Evolutionary conservation across 768 basidiomycete genomes (phyloP).

Genomic region (Suillus tomentosus): DNA sequence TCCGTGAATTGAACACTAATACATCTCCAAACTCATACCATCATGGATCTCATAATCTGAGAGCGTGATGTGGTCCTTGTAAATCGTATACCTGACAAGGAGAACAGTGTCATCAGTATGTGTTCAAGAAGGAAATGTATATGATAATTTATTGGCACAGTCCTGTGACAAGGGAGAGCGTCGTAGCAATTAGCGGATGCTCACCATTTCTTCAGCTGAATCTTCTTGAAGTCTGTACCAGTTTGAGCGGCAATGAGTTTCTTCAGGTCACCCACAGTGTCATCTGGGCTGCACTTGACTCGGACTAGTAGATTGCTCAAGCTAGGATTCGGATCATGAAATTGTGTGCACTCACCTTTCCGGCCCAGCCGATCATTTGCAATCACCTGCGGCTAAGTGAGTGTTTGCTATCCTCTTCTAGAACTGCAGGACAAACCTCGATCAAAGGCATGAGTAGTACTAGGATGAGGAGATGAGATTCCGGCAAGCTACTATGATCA

Average conservation of each 20-base stretch:
- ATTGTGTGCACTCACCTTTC: slow-evolving; percentile 63
- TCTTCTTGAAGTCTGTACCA: slow-evolving; percentile 84
- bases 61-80: slow-evolving; percentile 95
- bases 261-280: slow-evolving; percentile 97
- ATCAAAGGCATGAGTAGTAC: slow-evolving; percentile 49
- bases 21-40: slow-evolving; percentile 94
- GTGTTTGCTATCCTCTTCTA: not conserved
- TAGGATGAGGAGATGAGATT: not conserved
- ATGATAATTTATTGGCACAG: not conserved
- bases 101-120: not conserved
- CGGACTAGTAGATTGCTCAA: slow-evolving; percentile 59
- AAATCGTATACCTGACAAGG: slow-evolving; percentile 79
- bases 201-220: slow-evolving; percentile 96
- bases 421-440: slow-evolving; percentile 40
- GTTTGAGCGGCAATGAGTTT: slow-evolving; percentile 96
- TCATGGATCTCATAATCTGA: slow-evolving; percentile 92
- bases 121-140: not conserved
- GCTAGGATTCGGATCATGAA: slow-evolving; percentile 13
- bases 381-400: slow-evolving; percentile 62
- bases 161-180: not conserved
- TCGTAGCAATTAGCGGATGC: slow-evolving; percentile 22
- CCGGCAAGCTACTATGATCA: not conserved
- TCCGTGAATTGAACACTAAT: slow-evolving; percentile 42
- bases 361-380: slow-evolving; percentile 95
- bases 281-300: slow-evolving; percentile 93